These are phyloP conservation scores for Spiromastix sp. DNA, from an alignment of 2,329 filamentous ascomycete species.

Conservation along the genomic window DNA sequence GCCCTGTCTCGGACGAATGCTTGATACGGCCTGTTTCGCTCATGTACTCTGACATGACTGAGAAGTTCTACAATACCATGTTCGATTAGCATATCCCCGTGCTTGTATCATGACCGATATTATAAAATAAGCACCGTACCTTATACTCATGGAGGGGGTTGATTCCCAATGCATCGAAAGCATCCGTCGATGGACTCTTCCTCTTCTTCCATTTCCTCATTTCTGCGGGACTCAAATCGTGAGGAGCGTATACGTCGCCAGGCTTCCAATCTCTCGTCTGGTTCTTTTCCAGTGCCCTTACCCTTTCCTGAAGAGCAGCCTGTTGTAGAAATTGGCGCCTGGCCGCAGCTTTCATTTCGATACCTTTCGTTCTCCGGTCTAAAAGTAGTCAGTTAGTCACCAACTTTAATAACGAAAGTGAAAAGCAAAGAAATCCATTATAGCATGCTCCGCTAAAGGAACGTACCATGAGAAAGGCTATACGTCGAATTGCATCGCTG, in stretches of 20 bases:
- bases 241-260: constrained; percentile 84
- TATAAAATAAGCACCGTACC: constrained; percentile 44
- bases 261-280: constrained; percentile 57
- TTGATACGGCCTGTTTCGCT: constrained; percentile 77
- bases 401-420: no score
- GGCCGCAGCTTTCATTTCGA: not conserved
- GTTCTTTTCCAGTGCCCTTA: constrained; percentile 26
- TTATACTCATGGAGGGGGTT: constrained; percentile 80
- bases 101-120: not conserved
- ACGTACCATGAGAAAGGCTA: not conserved
- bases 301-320: constrained; percentile 25
- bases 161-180: constrained; percentile 68
- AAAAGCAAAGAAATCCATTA: no score
- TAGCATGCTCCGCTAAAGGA: no score
- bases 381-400: not conserved
- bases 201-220: constrained; percentile 67
- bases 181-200: constrained; percentile 50
- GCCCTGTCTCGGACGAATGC: constrained; percentile 61
- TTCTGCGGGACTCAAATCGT: constrained; percentile 70
- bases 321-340: constrained; percentile 21
- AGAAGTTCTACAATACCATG: constrained; percentile 61
- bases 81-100: not conserved
- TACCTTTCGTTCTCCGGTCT: not conserved
- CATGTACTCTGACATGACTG: constrained; percentile 81
- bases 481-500: constrained; percentile 2